Evolutionary conservation across 345 rosid species (phyloP).

Genomic region (Acer yangbiense): DNA sequence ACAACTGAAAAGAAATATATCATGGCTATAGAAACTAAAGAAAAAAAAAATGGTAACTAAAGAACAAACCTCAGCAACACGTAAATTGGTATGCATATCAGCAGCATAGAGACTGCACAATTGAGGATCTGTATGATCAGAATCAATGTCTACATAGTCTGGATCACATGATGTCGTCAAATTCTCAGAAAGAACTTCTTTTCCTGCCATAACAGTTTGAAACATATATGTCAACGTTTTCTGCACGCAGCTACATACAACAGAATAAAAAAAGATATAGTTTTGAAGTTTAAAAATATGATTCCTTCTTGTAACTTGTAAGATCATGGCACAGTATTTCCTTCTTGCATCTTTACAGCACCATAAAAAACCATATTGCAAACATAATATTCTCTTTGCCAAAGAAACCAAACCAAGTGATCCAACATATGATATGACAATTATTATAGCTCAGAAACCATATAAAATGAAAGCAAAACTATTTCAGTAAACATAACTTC

Average conservation of each 20-base stretch:
- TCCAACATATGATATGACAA: neutral
- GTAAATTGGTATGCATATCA: constrained; percentile 67
- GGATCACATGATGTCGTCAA: constrained; percentile 34
- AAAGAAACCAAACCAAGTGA: neutral
- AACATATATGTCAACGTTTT: constrained; percentile 17
- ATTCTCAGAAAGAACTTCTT: constrained; percentile 30
- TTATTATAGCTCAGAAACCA: neutral
- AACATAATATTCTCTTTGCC: neutral
- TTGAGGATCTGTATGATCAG: constrained; percentile 60
- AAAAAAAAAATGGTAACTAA: neutral
- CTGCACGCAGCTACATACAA: constrained; percentile 10
- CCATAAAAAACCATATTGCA: constrained; percentile 1
- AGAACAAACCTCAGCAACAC: constrained; percentile 76
- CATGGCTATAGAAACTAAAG: neutral
- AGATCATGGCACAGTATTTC: neutral
- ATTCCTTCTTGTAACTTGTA: neutral
- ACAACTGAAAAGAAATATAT: neutral
- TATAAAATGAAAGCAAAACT: neutral
- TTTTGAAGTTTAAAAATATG: neutral
- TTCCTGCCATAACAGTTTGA: constrained; percentile 42
- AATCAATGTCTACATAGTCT: constrained; percentile 61
- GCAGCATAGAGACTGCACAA: constrained; percentile 78
- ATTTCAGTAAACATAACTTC: neutral
- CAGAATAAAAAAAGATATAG: neutral
- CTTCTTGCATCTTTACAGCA: neutral